A percentile compares a stretch with the other conserved stretches of the same genome.
Evolutionary conservation across 208 protist species (phyloP).

Genomic region (Sergeia podlipaevii): DNA sequence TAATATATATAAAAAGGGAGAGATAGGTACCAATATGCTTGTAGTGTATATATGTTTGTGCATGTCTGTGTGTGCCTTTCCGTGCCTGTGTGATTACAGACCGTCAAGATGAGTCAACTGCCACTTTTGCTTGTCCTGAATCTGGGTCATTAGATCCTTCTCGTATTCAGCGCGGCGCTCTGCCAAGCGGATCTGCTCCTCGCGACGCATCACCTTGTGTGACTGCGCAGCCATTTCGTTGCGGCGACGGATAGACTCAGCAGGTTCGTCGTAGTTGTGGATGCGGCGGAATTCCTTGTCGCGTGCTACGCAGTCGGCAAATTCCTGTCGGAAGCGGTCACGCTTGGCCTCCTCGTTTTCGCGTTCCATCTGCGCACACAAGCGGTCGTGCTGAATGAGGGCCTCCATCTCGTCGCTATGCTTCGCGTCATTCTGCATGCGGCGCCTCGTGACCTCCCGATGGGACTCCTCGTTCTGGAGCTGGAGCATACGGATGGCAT

Average conservation of each 20-base stretch:
- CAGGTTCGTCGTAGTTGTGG: conserved; percentile 84
- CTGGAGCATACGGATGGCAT: conserved; percentile 48
- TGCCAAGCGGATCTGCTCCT: conserved; percentile 41
- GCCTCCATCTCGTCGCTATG: conserved; percentile 45
- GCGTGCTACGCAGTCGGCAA: conserved; percentile 60
- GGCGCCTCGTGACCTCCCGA: conserved; percentile 23
- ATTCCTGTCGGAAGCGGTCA: conserved; percentile 58
- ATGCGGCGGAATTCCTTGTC: conserved; percentile 64
- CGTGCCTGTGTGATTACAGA: no score
- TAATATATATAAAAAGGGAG: no score
- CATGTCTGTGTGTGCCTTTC: background rate
- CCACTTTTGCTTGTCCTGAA: conserved; percentile 59
- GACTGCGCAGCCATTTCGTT: conserved; percentile 63
- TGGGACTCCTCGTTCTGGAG: conserved; percentile 70
- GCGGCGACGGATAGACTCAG: conserved; percentile 47
- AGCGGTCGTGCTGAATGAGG: conserved; percentile 53
- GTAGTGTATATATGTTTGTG: background rate
- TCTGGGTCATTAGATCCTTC: conserved; percentile 75
- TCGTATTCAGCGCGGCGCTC: conserved; percentile 60
- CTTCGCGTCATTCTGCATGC: conserved; percentile 24
- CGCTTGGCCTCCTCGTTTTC: conserved; percentile 43
- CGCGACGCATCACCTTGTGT: conserved; percentile 43
- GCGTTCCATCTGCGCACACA: conserved; percentile 47
- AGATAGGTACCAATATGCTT: no score
- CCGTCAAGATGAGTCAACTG: conserved; percentile 63